Percentiles rank a stretch among this genome's conserved stretches.
phyloP scores from a whole-genome alignment of 345 rosid species.

The Citrus glauca region DNA sequence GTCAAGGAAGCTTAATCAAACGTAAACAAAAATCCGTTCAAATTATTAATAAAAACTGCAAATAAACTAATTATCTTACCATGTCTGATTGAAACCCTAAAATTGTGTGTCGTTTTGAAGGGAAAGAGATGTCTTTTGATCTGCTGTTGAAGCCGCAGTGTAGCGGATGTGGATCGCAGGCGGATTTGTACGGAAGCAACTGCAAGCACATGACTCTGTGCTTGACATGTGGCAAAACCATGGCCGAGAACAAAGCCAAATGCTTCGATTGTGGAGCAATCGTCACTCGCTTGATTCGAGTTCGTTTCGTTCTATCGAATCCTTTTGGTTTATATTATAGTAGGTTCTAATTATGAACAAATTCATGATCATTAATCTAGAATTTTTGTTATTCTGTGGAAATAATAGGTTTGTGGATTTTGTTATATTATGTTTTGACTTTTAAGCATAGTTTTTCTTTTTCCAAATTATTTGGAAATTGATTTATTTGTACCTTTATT shows the following conservation, averaged over 20 bases:
- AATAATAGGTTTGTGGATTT: neutral
- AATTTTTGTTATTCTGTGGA: neutral
- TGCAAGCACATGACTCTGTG: constrained; percentile 97
- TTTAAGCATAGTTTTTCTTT: neutral
- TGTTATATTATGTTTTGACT: neutral
- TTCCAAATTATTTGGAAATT: neutral
- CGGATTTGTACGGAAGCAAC: constrained; percentile 79
- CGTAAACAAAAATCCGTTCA: neutral
- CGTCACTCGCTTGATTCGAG: constrained; percentile 81
- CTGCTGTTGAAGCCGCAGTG: constrained; percentile 72
- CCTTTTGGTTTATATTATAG: neutral
- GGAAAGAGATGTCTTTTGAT: constrained; percentile 57
- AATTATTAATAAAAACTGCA: neutral
- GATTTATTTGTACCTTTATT: neutral
- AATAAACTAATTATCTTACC: neutral
- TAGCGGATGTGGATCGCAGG: constrained; percentile 63
- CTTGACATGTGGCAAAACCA: constrained; percentile 77
- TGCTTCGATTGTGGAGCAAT: constrained; percentile 79
- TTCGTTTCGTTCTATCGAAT: constrained; percentile 14
- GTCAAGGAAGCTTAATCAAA: neutral
- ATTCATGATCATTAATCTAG: neutral
- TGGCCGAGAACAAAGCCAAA: constrained; percentile 75
- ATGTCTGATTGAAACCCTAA: neutral
- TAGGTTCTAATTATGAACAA: neutral
- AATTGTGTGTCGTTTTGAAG: neutral